Base-by-base conservation (phyloP, 805 yeast genomes). In the Starmerella apicola region DNA sequence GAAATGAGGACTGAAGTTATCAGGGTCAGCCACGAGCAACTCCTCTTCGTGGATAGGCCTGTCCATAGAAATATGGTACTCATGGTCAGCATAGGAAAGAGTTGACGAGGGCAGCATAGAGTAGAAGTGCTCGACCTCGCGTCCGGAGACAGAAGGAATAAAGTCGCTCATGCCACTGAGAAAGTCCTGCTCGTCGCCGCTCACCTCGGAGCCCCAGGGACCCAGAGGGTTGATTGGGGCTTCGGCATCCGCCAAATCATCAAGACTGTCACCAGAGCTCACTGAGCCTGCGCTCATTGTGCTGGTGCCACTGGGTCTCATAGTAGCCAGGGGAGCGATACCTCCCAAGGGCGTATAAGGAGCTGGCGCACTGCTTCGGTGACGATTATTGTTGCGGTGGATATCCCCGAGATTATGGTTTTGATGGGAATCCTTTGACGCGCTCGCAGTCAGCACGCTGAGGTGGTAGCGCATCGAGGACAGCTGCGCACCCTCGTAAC, bases 91-190 rank as follows among this genome's bases (percentile, higher is more conserved):
- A 20, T 34, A 32, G 3, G 36, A n/a, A 19, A 22, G 37, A 17
- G 22, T 18, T 3, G 41, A 36, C 3, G 43, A 3, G 18, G 51
- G 49, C 18, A 48, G 35, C 41, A 49, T 31, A 15, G 52, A 41
- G 32, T 50, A 50, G 42, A 42, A 49, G 17, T 46, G 50, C 23
- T 44, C 48, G 18, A 49, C 41, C 29, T 50, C 53, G 23, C 42
- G 37, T 21, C 45, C 30, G 5, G 41, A 22, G 37, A 50, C 36
- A n/a, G 47, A 32, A 20, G 52, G 52, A 21, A 49, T 43, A 38
- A 49, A 50, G 31, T 49, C 52, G 25, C 42, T 35, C 30, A 43
- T 49, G 27, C 26, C 15, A 13, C 15, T 27, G 7, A 27, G 15
- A 27, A 27, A 27, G 9, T 15, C n/a, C 15, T 27, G 17, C 12